phyloP scores from a whole-genome alignment of 1,284 basidiomycete genomes.

The Ceratobasidium sp. region DNA sequence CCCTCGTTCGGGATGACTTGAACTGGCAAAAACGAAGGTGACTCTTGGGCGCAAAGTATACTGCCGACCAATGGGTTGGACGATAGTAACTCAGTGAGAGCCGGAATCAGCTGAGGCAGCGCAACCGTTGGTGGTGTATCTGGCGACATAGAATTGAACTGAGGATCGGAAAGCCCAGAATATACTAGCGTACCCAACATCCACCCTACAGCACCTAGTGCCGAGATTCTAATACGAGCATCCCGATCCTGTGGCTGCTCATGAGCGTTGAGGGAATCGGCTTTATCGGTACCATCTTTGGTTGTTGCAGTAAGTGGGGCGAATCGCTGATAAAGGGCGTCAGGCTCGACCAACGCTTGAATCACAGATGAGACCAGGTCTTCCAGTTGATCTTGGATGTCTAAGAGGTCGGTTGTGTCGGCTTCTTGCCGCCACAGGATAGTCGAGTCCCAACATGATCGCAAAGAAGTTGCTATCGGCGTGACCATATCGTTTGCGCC shows the following conservation, averaged over 20 bases:
- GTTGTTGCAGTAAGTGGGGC: conserved; percentile 24
- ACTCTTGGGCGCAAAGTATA: conserved; percentile 61
- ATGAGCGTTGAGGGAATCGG: conserved; percentile 70
- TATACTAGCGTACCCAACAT: conserved; percentile 63
- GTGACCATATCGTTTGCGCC: conserved; percentile 79
- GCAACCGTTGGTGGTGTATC: conserved; percentile 52
- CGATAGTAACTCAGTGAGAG: conserved; percentile 56
- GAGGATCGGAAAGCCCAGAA: conserved; percentile 44
- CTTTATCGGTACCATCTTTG: conserved; percentile 54
- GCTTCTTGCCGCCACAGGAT: conserved; percentile 51
- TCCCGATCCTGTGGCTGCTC: conserved; percentile 67
- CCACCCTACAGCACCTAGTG: conserved; percentile 75
- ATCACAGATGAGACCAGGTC: conserved; percentile 62
- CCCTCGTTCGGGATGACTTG: conserved; percentile 53
- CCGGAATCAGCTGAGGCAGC: conserved; percentile 50
- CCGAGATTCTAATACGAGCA: conserved; percentile 76
- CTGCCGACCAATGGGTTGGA: conserved; percentile 70
- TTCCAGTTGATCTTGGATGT: conserved; percentile 53
- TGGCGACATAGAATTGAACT: conserved; percentile 14
- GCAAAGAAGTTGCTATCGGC: conserved; percentile 64
- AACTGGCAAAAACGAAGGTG: conserved; percentile 59
- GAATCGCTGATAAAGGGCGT: conserved; percentile 37
- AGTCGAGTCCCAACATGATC: conserved; percentile 65
- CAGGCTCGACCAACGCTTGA: conserved; percentile 71
- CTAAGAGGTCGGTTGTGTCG: conserved; percentile 44